Base-by-base conservation (phyloP, 129 eudicot species). In the Solidago caesia region DNA sequence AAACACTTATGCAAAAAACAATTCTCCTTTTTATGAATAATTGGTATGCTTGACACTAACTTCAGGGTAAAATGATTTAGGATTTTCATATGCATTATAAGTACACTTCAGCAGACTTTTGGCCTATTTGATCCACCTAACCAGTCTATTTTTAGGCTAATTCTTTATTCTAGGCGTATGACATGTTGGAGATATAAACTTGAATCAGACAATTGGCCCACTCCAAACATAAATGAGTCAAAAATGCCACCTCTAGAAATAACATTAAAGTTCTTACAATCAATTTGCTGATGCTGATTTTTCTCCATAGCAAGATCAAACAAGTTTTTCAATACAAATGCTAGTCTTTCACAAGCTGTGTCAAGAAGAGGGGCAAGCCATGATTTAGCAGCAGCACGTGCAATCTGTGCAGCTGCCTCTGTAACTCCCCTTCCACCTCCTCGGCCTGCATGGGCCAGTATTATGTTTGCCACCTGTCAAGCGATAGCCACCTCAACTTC, bases 361-460 rank as follows among this genome's bases (percentile, higher is more conserved):
- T 92, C 98, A 69, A 92, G 98, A 75, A 92, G 96, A 64, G 96
- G 98, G 5, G 98, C 86, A 66, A 92, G 93, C 97, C 97, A 94
- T 29, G 93, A 85, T 78, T 84, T 81, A 64, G 98, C 97, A 75
- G 98, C 93, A 80, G 97, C 88, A 51, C 98, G 97, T 68, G 98
- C 98, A 77, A 94, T 94, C 83, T 91, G 93, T 29, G 97, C 97
- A 64, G 98, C 96, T 41, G 98, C 97, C 80, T 94, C 98, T 52
- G 87, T 49, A 53, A 87, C 67, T 71, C 96, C 97, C 80, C 88
- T 87, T 70, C 87, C 86, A 53, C 98, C 97, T 73, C 93, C 92
- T 76, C 93, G 87, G 59, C 97, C 91, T 77, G 98, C 89, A 88
- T 91, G 98, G 27, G 98, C 97, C 75, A 94, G 97, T 82, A 94